Evolutionary conservation across 305 asterid genomes (phyloP).

Genomic region (Nicotiana rustica): DNA sequence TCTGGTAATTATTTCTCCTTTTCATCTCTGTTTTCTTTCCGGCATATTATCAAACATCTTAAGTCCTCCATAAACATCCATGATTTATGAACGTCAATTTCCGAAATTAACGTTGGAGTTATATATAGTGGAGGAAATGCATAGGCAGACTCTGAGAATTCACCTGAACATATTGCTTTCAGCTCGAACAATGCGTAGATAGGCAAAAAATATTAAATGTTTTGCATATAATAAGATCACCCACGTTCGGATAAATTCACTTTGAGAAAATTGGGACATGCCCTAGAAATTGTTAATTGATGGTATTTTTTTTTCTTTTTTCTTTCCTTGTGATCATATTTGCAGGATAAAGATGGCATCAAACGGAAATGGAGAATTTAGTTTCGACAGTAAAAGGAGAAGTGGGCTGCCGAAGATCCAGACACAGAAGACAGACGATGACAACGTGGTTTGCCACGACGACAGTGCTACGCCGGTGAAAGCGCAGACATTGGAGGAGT

Average conservation of each 20-base stretch:
- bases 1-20: background rate
- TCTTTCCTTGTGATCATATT: background rate
- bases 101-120: background rate
- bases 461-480: constrained; percentile 77
- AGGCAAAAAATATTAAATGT: too few relatives aligned
- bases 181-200: background rate
- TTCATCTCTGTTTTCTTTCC: background rate
- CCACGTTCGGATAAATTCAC: too few relatives aligned
- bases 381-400: constrained; percentile 59
- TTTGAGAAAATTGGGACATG: too few relatives aligned
- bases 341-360: constrained; percentile 52
- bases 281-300: background rate
- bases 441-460: constrained; percentile 74
- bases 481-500: constrained; percentile 80
- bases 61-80: too few relatives aligned
- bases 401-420: constrained; percentile 71
- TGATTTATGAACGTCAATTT: background rate
- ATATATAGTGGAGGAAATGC: background rate
- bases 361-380: constrained; percentile 57
- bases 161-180: background rate
- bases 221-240: background rate
- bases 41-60: background rate
- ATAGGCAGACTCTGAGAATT: too few relatives aligned
- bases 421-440: constrained; percentile 67
- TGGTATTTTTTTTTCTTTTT: background rate